Evolutionary conservation across 108 stramenopile species (phyloP), one percentile per base, ranked within the genome.

Genomic region (Fistulifera solaris): DNA sequence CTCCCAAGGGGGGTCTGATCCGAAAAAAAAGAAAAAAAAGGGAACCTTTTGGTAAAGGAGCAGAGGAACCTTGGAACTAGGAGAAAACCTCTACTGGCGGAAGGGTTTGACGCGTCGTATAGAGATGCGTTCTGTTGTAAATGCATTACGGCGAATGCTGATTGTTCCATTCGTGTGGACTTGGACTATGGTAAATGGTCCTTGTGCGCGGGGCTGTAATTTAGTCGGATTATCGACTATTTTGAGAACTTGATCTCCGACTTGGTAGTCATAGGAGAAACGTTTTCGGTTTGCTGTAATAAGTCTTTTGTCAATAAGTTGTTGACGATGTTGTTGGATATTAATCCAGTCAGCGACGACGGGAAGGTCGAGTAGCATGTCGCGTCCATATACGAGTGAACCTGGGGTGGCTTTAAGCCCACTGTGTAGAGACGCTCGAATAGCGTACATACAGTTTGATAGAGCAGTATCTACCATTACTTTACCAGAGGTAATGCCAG

Each of bases 101-200:
- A 54, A 61, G 11, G 60, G 59, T 17, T 54, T 61, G 26, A 67
- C 48, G 22, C 60, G 48, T 1, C 66, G 66, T 16, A 67, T 67
- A 18, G 53, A 55, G 15, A 67, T 61, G 13, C 66, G 59, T 47
- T 70, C 68, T 15, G n/a, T 31, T 15, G 56, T 45, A 12, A 28
- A 43, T 19, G 58, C 19, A 15, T 54, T 54, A 19, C 31, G 52
- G 40, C 42, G 40, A 26, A 71, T 68, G 1, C 61, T 68, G 1
- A 76, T 18, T 21, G 66, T 71, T 13, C 70, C 70, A 61, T 76
- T 76, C 6, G 52, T 39, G 25, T 65, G 62, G 22, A 76, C 75
- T 48, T 45, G 53, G 23, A n/a, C 44, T 0, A 71, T 48, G 13
- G 25, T n/a, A 40, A 62, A 71, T 12, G 75, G 75, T n/a, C 75